Evolutionary conservation across 2,329 filamentous ascomycete species (phyloP), one percentile per base, ranked within the genome.

Genomic region (Pseudocercospora cruenta): DNA sequence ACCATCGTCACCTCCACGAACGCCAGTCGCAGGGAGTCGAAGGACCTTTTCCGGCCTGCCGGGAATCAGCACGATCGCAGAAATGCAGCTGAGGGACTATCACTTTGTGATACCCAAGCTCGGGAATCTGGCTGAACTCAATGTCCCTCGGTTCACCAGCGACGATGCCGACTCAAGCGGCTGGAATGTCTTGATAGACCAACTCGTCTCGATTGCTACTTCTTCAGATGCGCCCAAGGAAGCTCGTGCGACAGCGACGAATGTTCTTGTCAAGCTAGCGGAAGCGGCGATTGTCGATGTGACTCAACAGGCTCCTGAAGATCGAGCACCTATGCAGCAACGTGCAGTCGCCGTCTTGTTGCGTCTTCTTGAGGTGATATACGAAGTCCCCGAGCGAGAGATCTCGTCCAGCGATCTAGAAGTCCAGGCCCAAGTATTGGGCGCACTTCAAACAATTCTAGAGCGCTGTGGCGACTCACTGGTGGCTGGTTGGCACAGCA

Each of bases 391-490:
- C 59, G 70, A 73, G 19, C 70, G 69, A 9, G 71, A 75, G 12
- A 67, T 73, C 1, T 73, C 70, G 7, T 63, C 61, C n/a, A 67
- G 71, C 0, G 76, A 78, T 53, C 66, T 78, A 36, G 80, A 84
- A 10, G 87, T 95, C 19, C 93, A 96, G 75, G 81, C 87, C n/a
- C 88, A 90, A 54, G 84, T 94, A 12, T 82, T 97, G 2, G 16
- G 82, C 92, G 55, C 87, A 85, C 63, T 85, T 82, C 68, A 88
- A 90, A 16, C 82, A 93, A 33, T 97, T 21, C 84, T 99, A 1
- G 94, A 98, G 74, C 90, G 93, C 68, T 94, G 91, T 72, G 95
- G 94, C 8, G 94, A 99, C 75, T 89, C 88, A 0, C 85, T 98
- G 5, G 83, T 91, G 14, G 89, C 88, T 70, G 94, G 93, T 3